phyloP scores from a whole-genome alignment of 2,329 filamentous ascomycete genomes.

The Colletotrichum chlorophyti region DNA sequence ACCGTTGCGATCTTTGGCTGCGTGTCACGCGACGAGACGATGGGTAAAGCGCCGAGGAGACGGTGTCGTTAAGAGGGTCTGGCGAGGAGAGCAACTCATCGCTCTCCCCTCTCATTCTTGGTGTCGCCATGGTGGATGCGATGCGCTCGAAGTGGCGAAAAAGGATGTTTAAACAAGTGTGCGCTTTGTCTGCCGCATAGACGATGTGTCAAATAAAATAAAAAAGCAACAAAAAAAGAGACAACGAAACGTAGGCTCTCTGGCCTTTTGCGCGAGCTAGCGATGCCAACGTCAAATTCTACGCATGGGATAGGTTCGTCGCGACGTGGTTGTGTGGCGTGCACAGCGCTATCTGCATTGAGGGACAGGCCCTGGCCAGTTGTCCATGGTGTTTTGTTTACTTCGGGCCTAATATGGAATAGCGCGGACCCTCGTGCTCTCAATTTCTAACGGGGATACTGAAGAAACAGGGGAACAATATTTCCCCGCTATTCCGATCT shows the following conservation, averaged over 20 bases:
- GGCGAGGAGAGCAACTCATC: constrained; percentile 57
- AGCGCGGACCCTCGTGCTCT: constrained; percentile 1
- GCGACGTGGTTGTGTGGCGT: constrained; percentile 15
- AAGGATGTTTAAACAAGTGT: not conserved
- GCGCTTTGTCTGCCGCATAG: constrained; percentile 13
- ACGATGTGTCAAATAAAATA: constrained; percentile 3
- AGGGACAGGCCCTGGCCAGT: constrained; percentile 7
- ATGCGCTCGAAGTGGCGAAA: not conserved
- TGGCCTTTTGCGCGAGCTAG: constrained; percentile 11
- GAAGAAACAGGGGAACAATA: constrained; percentile 20
- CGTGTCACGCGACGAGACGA: constrained; percentile 46
- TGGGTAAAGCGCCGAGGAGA: constrained; percentile 39
- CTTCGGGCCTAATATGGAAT: constrained; percentile 6
- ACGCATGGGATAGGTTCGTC: constrained; percentile 19
- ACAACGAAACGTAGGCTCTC: not conserved
- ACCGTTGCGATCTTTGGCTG: constrained; percentile 48
- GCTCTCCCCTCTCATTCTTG: constrained; percentile 33
- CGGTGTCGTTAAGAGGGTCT: constrained; percentile 55
- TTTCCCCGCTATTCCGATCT: constrained; percentile 19
- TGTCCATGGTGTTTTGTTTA: constrained; percentile 28
- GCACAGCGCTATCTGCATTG: constrained; percentile 1
- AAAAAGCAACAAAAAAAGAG: not conserved
- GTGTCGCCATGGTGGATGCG: constrained; percentile 41
- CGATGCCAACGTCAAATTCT: constrained; percentile 13
- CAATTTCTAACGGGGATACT: not conserved